These are phyloP conservation scores for Monosporascus sp. DNA, from an alignment of 2,329 filamentous ascomycete species.

Conservation along the genomic window DNA sequence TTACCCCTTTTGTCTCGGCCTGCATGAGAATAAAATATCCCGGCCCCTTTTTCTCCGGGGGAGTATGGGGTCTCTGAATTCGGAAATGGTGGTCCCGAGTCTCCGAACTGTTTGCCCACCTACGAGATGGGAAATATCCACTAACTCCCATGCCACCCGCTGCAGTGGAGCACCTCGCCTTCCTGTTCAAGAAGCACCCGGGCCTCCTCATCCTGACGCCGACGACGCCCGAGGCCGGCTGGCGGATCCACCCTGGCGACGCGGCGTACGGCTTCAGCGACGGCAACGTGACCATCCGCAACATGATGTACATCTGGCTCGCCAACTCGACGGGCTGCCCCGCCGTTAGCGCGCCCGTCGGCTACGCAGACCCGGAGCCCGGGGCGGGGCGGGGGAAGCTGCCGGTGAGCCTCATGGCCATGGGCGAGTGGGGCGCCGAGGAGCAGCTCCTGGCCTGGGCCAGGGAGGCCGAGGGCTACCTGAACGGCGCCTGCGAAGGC, in stretches of 20 bases:
- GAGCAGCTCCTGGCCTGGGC: constrained; percentile 59
- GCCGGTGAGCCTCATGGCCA: constrained; percentile 57
- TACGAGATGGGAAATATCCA: too few species aligned
- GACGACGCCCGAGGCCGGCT: constrained; percentile 69
- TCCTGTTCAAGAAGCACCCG: constrained; percentile 58
- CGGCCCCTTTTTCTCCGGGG: not conserved
- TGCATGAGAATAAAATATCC: not conserved
- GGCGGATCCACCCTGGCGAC: constrained; percentile 56
- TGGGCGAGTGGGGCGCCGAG: constrained; percentile 62
- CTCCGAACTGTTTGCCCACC: too few species aligned
- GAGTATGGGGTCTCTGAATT: too few species aligned
- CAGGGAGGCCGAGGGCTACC: constrained; percentile 48
- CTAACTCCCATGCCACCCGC: constrained; percentile 56
- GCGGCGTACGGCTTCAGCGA: constrained; percentile 69
- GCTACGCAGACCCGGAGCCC: constrained; percentile 56
- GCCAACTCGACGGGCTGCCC: constrained; percentile 80
- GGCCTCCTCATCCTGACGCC: constrained; percentile 76
- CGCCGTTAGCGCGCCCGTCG: constrained; percentile 67
- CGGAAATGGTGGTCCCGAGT: too few species aligned
- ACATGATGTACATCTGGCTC: constrained; percentile 82
- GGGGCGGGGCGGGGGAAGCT: constrained; percentile 54
- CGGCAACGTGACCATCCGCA: constrained; percentile 64
- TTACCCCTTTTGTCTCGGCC: not conserved
- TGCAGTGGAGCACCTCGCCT: constrained; percentile 24
- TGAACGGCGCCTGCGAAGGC: constrained; percentile 41